Evolutionary conservation across 306 rosid species (phyloP).

Genomic region (Trifolium subterraneum): DNA sequence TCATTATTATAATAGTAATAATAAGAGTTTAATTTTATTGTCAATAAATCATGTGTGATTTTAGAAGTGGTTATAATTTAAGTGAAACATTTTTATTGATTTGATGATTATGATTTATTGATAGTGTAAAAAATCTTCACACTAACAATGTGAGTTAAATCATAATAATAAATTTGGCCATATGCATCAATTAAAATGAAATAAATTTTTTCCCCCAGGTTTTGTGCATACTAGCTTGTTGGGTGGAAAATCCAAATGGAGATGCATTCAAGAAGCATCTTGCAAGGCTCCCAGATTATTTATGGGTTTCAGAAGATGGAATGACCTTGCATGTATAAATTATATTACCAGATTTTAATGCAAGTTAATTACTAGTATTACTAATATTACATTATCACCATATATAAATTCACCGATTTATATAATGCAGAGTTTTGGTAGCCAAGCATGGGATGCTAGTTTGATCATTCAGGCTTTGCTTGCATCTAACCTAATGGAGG

Average conservation of each 20-base stretch:
- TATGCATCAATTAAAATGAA: neutral
- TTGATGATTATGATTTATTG: too few relatives aligned
- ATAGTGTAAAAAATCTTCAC: too few relatives aligned
- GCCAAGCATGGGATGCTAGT: conserved; percentile 67
- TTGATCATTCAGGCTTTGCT: conserved; percentile 64
- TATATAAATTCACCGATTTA: neutral
- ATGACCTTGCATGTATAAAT: conserved; percentile 62
- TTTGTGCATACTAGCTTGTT: conserved; percentile 69
- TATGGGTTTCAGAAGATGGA: conserved; percentile 81
- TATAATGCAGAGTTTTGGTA: conserved; percentile 57
- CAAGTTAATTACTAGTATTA: neutral
- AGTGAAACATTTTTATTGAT: too few relatives aligned
- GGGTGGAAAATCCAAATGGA: conserved; percentile 74
- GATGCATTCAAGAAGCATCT: conserved; percentile 69
- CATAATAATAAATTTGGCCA: too few relatives aligned
- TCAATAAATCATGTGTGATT: too few relatives aligned
- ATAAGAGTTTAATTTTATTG: too few relatives aligned
- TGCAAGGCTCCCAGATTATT: conserved; percentile 66
- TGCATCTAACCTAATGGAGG: conserved; percentile 52
- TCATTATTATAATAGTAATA: too few relatives aligned
- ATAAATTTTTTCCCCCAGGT: conserved; percentile 22
- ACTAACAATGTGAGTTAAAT: too few relatives aligned
- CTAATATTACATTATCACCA: neutral
- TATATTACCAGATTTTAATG: neutral
- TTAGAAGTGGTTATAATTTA: too few relatives aligned